A percentile compares a stretch with the other conserved stretches of the same genome.
phyloP scores from a whole-genome alignment of 2,329 filamentous ascomycete genomes.

The Aspergillus sp. region DNA sequence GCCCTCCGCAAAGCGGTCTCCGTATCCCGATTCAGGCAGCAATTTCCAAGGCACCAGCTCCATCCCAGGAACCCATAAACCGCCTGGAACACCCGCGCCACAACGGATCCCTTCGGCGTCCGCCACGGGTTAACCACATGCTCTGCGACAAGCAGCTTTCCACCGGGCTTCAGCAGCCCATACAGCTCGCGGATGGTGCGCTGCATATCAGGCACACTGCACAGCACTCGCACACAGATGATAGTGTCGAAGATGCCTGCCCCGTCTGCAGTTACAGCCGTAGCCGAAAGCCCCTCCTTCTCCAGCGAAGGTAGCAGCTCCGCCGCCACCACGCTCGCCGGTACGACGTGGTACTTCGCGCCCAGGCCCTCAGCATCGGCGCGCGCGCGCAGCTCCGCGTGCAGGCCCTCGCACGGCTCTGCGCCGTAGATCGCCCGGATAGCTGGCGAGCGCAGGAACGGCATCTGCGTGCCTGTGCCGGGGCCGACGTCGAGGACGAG shows the following conservation, averaged over 20 bases:
- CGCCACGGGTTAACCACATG: constrained; percentile 55
- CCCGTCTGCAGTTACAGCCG: constrained; percentile 5
- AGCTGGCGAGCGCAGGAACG: constrained; percentile 41
- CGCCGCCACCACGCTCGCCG: constrained; percentile 46
- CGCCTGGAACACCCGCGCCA: constrained; percentile 46
- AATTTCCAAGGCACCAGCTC: constrained; percentile 53
- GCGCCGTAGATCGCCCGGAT: constrained; percentile 53
- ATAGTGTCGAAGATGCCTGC: constrained; percentile 53
- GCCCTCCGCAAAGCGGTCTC: constrained; percentile 41
- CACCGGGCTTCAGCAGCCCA: constrained; percentile 52
- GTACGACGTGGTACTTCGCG: constrained; percentile 50
- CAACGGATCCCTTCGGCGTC: constrained; percentile 43
- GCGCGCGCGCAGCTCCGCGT: constrained; percentile 42
- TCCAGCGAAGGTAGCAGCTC: constrained; percentile 45
- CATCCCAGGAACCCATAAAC: constrained; percentile 48
- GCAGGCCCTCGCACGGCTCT: constrained; percentile 51
- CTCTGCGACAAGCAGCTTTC: constrained; percentile 54
- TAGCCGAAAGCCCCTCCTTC: constrained; percentile 39
- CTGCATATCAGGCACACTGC: constrained; percentile 50
- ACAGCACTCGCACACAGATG: constrained; percentile 53
- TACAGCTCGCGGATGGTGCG: constrained; percentile 49
- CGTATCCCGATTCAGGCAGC: constrained; percentile 51
- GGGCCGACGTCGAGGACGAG: constrained; percentile 51
- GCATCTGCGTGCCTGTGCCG: constrained; percentile 52
- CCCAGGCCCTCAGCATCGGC: constrained; percentile 41